phyloP scores from a whole-genome alignment of 345 rosid genomes.

The Arabidopsis thaliana region TAIR10.1 NC_003074.8:9169501-9170000 shows the following conservation, averaged over 20 bases:
- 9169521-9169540: background rate
- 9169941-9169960: no score
- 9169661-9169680: slow-evolving; percentile 15
- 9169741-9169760: background rate
- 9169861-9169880: background rate
- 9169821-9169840: no score
- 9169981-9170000: no score
- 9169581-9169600: slow-evolving; percentile 12
- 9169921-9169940: background rate
- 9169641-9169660: background rate
- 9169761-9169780: no score
- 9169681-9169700: background rate
- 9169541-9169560: slow-evolving; percentile 2
- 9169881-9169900: slow-evolving; percentile 4
- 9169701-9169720: background rate
- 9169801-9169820: no score
- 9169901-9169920: background rate
- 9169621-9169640: background rate
- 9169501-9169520: background rate
- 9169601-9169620: slow-evolving; percentile 14
- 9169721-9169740: background rate
- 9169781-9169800: no score
- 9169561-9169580: background rate
- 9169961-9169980: no score
- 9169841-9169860: no score